phyloP scores from a whole-genome alignment of 2,329 filamentous ascomycete species.

The Phyllosticta ampelicida region DNA sequence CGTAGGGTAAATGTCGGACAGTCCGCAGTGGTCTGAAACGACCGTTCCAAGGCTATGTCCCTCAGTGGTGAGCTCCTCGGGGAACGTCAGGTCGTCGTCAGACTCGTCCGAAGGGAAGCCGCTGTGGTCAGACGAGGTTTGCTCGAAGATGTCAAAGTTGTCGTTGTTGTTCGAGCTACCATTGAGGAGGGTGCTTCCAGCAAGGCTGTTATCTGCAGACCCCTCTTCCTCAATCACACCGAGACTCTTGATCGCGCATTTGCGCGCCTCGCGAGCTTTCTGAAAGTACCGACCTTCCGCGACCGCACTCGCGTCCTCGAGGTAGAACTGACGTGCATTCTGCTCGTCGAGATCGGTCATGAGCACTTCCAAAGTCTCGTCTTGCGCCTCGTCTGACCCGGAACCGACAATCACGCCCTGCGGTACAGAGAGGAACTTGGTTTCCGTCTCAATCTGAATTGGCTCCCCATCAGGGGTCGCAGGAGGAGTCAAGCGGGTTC shows the following conservation, averaged over 20 bases:
- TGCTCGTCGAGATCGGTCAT: conserved; percentile 59
- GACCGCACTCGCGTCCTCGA: conserved; percentile 78
- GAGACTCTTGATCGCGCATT: conserved; percentile 48
- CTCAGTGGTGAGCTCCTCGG: conserved; percentile 75
- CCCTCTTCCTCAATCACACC: conserved; percentile 47
- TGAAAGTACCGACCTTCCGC: conserved; percentile 69
- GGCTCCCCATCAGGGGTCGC: conserved; percentile 54
- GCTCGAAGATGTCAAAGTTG: conserved; percentile 68
- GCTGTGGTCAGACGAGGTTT: conserved; percentile 53
- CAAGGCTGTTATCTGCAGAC: conserved; percentile 27
- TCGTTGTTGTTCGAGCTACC: conserved; percentile 36
- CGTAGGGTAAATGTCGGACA: conserved; percentile 79
- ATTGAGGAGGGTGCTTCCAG: conserved; percentile 24
- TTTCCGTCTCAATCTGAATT: conserved; percentile 39
- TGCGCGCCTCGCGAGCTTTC: conserved; percentile 53
- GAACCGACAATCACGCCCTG: conserved; percentile 40
- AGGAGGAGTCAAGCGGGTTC: conserved; percentile 68
- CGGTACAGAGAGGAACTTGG: conserved; percentile 48
- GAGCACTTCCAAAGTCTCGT: conserved; percentile 64
- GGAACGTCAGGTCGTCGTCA: conserved; percentile 43
- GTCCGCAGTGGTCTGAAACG: conserved; percentile 79
- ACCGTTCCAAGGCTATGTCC: conserved; percentile 88
- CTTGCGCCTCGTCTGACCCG: conserved; percentile 43
- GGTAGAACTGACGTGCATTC: conserved; percentile 58
- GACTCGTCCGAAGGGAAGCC: conserved; percentile 45